Evolutionary conservation across 371 early-diverging fungal species (phyloP), one percentile per base, ranked within the genome.

Genomic region (Actinomortierella ambigua): DNA sequence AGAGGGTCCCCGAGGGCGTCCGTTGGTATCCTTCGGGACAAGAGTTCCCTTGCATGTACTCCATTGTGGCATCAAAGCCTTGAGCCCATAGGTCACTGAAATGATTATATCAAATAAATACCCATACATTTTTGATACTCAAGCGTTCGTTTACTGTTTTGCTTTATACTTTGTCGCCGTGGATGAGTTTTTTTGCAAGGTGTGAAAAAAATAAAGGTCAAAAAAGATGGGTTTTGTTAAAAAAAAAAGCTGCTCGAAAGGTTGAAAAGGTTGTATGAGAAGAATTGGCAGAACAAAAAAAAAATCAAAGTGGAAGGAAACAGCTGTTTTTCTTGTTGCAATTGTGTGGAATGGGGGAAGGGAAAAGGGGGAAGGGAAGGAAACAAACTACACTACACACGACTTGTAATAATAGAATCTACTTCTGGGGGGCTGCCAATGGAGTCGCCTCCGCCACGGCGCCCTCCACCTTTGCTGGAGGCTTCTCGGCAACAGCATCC

Each of bases 11-110:
- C 49, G 75, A 67, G 11, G 75, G 75, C 26, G 48, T 44, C 26
- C 75, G 75, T 3, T 73, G 60, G 59, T 47, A 47, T 22, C 50
- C 48, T 7, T 29, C n/a, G 13, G 75, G 75, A 3, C 67, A 54
- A n/a, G 63, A 63, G 61, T 54, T 73, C 14, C 75, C 75, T 2
- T 43, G 66, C 56, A 73, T 73, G 75, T 73, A 63, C 67, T 73
- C 75, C 6, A 18, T 73, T 17, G 44, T 27, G 1, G 39, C 57
- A 22, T 55, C 50, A 17, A 71, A 71, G 53, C 24, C 15, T 11
- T 22, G 18, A 48, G 2, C n/a, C n/a, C n/a, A n/a, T n/a, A n/a
- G n/a, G n/a, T n/a, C n/a, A n/a, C n/a, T n/a, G n/a, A n/a, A n/a
- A n/a, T n/a, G n/a, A n/a, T n/a, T n/a, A n/a, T n/a, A 44, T 44